A percentile compares a stretch with the other conserved stretches of the same genome.
These are phyloP conservation scores for Pythium periplocum DNA, from an alignment of 352 stramenopile species.

Conservation along the genomic window DNA sequence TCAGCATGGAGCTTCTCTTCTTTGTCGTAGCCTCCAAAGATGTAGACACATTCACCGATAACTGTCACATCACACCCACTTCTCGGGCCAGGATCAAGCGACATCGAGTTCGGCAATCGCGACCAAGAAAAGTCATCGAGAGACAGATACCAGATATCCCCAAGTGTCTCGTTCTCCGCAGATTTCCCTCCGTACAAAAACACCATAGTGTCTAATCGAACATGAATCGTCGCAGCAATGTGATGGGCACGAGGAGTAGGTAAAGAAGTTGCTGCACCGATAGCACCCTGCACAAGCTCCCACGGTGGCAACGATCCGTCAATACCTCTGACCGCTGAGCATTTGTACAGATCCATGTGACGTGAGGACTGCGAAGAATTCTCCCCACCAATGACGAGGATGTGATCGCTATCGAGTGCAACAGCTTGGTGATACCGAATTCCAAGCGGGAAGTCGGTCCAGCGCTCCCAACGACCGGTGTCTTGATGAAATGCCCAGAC, in stretches of 20 bases:
- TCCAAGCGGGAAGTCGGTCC: constrained; percentile 75
- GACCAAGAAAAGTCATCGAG: constrained; percentile 82
- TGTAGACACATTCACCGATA: constrained; percentile 78
- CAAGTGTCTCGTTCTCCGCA: constrained; percentile 61
- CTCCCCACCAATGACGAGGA: constrained; percentile 82
- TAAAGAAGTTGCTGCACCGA: constrained; percentile 60
- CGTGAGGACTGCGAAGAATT: constrained; percentile 59
- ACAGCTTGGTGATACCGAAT: constrained; percentile 80
- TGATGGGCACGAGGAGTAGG: constrained; percentile 67
- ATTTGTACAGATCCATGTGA: constrained; percentile 86
- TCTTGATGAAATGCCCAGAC: constrained; percentile 67
- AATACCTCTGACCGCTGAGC: constrained; percentile 38
- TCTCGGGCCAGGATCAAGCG: constrained; percentile 67
- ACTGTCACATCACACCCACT: constrained; percentile 60
- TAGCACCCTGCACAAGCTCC: constrained; percentile 65
- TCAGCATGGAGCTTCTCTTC: constrained; percentile 75
- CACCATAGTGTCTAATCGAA: constrained; percentile 72
- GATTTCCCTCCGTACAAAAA: constrained; percentile 83
- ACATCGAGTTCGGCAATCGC: constrained; percentile 61
- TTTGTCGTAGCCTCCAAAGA: constrained; percentile 79
- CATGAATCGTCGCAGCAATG: constrained; percentile 51
- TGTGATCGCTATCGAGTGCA: constrained; percentile 57
- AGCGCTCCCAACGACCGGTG: constrained; percentile 59
- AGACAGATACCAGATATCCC: constrained; percentile 79
- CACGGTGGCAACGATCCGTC: constrained; percentile 70